phyloP scores from a whole-genome alignment of 441 rosid genomes.

The Bocquillonia castaneifolia region DNA sequence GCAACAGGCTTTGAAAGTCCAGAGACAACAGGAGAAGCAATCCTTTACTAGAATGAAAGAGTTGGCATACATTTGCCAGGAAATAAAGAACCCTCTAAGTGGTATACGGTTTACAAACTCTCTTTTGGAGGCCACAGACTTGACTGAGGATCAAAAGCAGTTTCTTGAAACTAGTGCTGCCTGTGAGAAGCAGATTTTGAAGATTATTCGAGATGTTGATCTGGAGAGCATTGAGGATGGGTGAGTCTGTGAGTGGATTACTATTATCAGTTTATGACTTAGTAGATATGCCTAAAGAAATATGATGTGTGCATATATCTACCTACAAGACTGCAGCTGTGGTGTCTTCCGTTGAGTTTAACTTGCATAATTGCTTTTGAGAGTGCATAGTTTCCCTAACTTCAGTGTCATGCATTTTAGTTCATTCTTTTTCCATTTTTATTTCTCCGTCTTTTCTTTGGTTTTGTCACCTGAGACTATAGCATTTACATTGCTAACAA shows the following conservation, averaged over 20 bases:
- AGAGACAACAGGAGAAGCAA: constrained; percentile 64
- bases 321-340: too few species aligned
- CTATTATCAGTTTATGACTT: too few species aligned
- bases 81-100: constrained; percentile 66
- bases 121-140: constrained; percentile 63
- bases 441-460: too few species aligned
- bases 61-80: constrained; percentile 79
- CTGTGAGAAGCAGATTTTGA: constrained; percentile 82
- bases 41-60: constrained; percentile 65
- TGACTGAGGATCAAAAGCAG: constrained; percentile 87
- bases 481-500: constrained; percentile 17
- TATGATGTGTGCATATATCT: not conserved
- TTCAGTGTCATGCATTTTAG: constrained; percentile 7
- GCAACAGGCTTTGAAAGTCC: constrained; percentile 72
- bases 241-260: constrained; percentile 35
- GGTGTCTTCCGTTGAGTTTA: not conserved
- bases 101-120: constrained; percentile 76
- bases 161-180: constrained; percentile 79
- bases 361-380: not conserved
- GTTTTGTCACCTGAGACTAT: constrained; percentile 1
- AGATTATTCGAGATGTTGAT: constrained; percentile 59
- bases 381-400: not conserved
- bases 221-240: constrained; percentile 71
- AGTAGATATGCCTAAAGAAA: not conserved
- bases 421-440: not conserved